Base-by-base conservation (phyloP, 768 basidiomycete genomes). In the Hemileccinum rubropunctum region DNA sequence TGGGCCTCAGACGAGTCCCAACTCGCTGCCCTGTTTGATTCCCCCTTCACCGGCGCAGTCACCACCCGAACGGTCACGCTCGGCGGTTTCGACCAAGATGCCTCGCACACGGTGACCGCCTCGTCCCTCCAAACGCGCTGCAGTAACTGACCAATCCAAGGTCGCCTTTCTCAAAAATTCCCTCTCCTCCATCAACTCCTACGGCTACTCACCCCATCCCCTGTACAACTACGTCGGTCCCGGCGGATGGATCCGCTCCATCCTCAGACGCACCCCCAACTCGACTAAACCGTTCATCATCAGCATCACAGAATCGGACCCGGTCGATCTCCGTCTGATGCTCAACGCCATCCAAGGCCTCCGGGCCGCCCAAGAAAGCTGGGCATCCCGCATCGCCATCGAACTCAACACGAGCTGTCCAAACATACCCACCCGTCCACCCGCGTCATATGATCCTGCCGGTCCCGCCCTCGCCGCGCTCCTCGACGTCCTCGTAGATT, bases 341-440 rank as follows among this genome's bases (percentile, higher is more conserved):
- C 64, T 92, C 37, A 61, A 65, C 28, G 59, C 72, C n/a, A 77
- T 94, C 60, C 86, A 84, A 60, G 59, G 46, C 2, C 73, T 91
- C 11, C 82, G 88, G n/a, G 30, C 54, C 10, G 41, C 50, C 27
- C 53, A 67, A 1, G 44, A 58, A 68, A 15, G 54, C 52, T 54
- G 72, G 75, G 52, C 61, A 47, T 65, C 73, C 53, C 59, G 73
- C 54, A 71, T 93, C 52, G 91, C 79, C 13, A 69, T 91, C 58
- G 91, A 94, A 67, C 73, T 93, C 61, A 94, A 94, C 65, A 83
- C 88, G 0, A 87, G 84, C 35, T 94, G 91, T 56, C 91, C 91
- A 4, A 94, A 94, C 63, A 86, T 92, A 56, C 61, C 66, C 48
- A 68, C 66, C 11, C 71, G 73, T 21, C 77, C 87, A 0, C 88